Conservation (phyloP, 495 filamentous ascomycete genomes). For the Trichoderma erinaceum region DNA sequence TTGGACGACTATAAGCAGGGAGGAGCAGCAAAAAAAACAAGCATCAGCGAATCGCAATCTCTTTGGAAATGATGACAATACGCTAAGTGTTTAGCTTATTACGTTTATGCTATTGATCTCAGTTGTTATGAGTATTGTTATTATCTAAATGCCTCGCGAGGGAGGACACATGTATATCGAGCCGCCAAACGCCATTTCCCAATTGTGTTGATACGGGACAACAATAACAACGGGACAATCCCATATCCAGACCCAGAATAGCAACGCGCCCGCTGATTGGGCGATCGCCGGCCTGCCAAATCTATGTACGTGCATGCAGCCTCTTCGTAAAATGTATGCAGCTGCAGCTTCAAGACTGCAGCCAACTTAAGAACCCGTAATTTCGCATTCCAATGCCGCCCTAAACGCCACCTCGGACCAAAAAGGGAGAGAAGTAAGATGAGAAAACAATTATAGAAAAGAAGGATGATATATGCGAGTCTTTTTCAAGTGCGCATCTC, state of each 20-base stretch:
- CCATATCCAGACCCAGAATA: neutral
- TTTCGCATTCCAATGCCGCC: slow-evolving; percentile 5
- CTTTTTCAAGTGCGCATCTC: neutral
- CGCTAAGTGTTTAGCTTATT: too few relatives aligned
- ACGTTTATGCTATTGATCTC: too few relatives aligned
- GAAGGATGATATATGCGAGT: neutral
- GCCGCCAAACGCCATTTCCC: neutral
- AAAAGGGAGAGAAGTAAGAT: slow-evolving; percentile 15
- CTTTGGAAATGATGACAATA: too few relatives aligned
- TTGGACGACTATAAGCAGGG: neutral
- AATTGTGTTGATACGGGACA: neutral
- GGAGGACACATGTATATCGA: neutral
- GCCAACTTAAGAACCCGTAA: slow-evolving; percentile 4
- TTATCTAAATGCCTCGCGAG: neutral
- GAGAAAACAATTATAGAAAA: neutral
- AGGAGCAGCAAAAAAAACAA: neutral
- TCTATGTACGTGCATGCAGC: neutral
- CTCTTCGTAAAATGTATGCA: neutral
- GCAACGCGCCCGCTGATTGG: neutral
- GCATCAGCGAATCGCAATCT: neutral
- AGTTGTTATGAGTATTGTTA: too few relatives aligned
- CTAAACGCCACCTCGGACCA: slow-evolving; percentile 9
- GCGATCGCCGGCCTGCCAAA: slow-evolving; percentile 7
- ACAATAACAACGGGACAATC: neutral
- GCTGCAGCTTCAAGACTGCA: neutral